These are phyloP conservation scores for Polygonum maritimum DNA, from an alignment of 148 eudicot species.

Conservation along the genomic window DNA sequence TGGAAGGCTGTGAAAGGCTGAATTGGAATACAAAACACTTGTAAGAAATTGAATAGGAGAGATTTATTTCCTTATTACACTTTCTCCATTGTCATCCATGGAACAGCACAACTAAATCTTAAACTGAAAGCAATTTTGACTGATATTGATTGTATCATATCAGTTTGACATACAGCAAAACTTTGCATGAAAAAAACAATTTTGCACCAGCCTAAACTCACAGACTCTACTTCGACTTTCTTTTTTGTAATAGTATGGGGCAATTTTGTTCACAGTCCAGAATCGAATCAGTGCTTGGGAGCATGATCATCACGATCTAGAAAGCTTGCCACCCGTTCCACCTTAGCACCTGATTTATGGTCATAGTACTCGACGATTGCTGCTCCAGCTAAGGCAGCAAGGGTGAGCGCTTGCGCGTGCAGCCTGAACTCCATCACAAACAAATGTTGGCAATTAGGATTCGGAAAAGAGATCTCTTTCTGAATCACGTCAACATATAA, in stretches of 20 bases:
- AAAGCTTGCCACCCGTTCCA: constrained; percentile 24
- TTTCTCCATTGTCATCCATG: neutral
- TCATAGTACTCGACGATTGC: constrained; percentile 28
- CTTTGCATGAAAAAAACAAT: neutral
- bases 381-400: constrained; percentile 36
- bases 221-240: neutral
- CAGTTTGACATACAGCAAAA: neutral
- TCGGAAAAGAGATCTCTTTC: neutral
- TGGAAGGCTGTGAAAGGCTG: neutral
- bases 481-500: neutral
- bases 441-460: neutral
- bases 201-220: neutral
- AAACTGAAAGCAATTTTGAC: neutral
- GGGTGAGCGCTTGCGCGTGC: constrained; percentile 34
- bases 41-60: neutral
- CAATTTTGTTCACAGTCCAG: neutral
- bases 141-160: neutral
- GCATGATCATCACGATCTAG: constrained; percentile 12
- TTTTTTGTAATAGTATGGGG: neutral
- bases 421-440: constrained; percentile 17
- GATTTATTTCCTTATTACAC: neutral
- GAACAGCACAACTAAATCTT: neutral
- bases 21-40: neutral
- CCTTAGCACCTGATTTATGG: constrained; percentile 25
- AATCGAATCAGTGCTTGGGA: constrained; percentile 8